Conservation (phyloP, 1,284 basidiomycete genomes). For the Pseudozyma sp. region DNA sequence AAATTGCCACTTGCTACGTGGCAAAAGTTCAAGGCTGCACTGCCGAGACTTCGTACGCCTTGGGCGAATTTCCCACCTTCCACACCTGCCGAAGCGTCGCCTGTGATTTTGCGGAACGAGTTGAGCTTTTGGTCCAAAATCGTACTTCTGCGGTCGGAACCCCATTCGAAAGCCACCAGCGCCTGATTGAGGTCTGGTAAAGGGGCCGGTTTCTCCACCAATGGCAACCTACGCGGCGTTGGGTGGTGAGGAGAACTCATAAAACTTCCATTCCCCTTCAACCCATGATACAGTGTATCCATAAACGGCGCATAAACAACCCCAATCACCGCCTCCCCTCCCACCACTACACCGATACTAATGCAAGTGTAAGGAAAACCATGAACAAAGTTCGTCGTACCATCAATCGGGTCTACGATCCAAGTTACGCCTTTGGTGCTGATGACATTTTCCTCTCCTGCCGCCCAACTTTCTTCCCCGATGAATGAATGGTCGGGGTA, state of each 20-base stretch:
- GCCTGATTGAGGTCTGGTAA: conserved; percentile 83
- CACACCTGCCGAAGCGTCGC: conserved; percentile 75
- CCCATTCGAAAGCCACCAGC: conserved; percentile 90
- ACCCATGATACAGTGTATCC: conserved; percentile 79
- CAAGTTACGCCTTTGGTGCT: conserved; percentile 86
- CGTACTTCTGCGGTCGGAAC: conserved; percentile 79
- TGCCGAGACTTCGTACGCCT: conserved; percentile 71
- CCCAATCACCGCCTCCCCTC: conserved; percentile 81
- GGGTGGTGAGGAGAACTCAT: conserved; percentile 71
- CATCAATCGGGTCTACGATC: conserved; percentile 87
- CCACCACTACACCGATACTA: conserved; percentile 88
- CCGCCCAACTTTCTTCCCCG: conserved; percentile 87
- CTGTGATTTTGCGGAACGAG: conserved; percentile 82
- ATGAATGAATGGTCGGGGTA: conserved; percentile 89
- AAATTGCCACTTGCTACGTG: conserved; percentile 60
- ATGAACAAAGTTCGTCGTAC: conserved; percentile 94
- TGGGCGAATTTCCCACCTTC: conserved; percentile 86
- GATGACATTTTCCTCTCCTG: conserved; percentile 77
- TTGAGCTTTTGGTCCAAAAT: conserved; percentile 75
- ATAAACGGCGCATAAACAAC: conserved; percentile 82
- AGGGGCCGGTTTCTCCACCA: conserved; percentile 76
- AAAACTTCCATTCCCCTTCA: conserved; percentile 83
- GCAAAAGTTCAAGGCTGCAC: conserved; percentile 64
- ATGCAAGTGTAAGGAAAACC: conserved; percentile 82
- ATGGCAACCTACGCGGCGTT: conserved; percentile 74